These are phyloP conservation scores for Neurospora sp. DNA, from an alignment of 495 filamentous ascomycete genomes.

Conservation along the genomic window DNA sequence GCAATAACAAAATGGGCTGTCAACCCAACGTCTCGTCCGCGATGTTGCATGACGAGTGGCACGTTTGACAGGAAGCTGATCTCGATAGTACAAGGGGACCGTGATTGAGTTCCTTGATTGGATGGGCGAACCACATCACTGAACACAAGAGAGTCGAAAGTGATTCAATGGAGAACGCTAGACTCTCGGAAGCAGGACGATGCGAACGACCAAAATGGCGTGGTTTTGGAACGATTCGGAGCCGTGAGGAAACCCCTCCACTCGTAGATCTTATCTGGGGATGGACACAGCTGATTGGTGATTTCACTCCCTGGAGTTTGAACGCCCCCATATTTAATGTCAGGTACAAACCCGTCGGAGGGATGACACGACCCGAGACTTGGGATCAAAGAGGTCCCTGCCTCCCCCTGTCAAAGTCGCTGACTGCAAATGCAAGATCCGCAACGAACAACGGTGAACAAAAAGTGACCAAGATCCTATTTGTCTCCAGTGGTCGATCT, in stretches of 20 bases:
- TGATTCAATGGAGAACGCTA: conserved; percentile 11
- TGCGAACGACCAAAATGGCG: not conserved
- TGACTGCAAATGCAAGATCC: not conserved
- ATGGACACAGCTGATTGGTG: not conserved
- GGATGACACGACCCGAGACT: not conserved
- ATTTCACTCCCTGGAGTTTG: not conserved
- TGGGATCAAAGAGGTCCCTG: not conserved
- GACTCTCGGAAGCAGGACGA: not conserved
- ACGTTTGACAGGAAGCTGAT: not conserved
- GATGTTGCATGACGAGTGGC: not conserved
- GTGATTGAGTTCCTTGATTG: not conserved
- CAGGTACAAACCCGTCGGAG: not conserved
- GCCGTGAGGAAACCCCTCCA: not conserved
- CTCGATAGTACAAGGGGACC: not conserved
- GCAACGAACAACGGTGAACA: not conserved
- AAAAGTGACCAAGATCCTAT: not conserved
- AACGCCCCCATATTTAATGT: not conserved
- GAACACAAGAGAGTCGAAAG: not conserved
- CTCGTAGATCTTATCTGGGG: not conserved
- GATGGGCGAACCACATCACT: not conserved
- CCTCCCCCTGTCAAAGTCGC: not conserved
- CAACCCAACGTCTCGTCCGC: not conserved
- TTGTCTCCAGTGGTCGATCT: not conserved
- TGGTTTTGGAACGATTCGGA: not conserved
- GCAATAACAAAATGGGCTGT: not conserved